phyloP scores from a whole-genome alignment of 306 rosid species.

The Quercus gilva region DNA sequence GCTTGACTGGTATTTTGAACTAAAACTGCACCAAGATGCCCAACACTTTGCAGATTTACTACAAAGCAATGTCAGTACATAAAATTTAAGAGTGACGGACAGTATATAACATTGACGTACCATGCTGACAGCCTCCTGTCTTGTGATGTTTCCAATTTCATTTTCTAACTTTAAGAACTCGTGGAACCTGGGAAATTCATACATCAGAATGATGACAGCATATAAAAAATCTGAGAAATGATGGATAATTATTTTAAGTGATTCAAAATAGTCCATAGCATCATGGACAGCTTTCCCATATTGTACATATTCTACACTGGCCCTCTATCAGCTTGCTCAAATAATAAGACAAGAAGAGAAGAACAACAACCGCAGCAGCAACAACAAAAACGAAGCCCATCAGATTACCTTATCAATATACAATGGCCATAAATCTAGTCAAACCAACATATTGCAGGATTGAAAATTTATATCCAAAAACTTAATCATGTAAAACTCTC shows the following conservation, averaged over 20 bases:
- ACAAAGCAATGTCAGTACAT: neutral
- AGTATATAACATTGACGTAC: slow-evolving; percentile 46
- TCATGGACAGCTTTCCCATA: slow-evolving; percentile 14
- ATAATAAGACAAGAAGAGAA: no score
- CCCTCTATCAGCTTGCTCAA: neutral
- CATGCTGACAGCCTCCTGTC: slow-evolving; percentile 99
- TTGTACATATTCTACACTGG: neutral
- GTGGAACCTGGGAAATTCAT: slow-evolving; percentile 69
- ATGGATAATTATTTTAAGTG: neutral
- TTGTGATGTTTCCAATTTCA: slow-evolving; percentile 97
- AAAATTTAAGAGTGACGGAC: slow-evolving; percentile 24
- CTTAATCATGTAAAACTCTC: no score
- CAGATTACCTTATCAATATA: no score
- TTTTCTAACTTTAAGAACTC: slow-evolving; percentile 96
- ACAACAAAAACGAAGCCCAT: no score
- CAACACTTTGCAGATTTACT: slow-evolving; percentile 9
- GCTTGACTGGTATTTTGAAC: neutral
- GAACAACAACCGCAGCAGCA: no score
- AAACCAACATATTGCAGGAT: no score
- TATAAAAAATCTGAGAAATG: neutral
- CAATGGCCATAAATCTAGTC: no score
- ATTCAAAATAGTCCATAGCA: slow-evolving; percentile 17
- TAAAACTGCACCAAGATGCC: slow-evolving; percentile 12
- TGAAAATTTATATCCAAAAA: no score
- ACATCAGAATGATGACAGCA: slow-evolving; percentile 8